Evolutionary conservation across 345 rosid genomes (phyloP).

Genomic region (Toxicodendron radicans): DNA sequence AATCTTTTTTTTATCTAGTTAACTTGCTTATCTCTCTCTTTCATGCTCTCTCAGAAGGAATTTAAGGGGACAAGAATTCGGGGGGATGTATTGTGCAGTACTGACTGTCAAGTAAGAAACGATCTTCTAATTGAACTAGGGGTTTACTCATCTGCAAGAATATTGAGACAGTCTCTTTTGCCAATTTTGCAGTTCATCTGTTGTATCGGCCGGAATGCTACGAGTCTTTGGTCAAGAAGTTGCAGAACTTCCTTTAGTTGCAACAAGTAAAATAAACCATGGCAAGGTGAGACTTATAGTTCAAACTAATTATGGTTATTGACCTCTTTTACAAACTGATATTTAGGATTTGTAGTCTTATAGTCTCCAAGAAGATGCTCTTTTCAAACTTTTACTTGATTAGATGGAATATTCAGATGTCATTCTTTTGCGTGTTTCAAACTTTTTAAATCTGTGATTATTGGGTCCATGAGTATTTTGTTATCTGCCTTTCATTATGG

Average conservation of each 20-base stretch:
- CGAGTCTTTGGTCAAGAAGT: constrained; percentile 80
- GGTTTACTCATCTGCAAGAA: background rate
- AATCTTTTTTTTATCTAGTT: constrained; percentile 10
- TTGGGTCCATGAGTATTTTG: background rate
- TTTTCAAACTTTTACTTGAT: background rate
- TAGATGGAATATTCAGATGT: background rate
- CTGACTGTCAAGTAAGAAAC: constrained; percentile 77
- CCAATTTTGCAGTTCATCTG: constrained; percentile 53
- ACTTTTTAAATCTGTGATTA: background rate
- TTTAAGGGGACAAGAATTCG: constrained; percentile 75
- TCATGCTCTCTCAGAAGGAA: constrained; percentile 44
- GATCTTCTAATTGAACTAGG: constrained; percentile 15
- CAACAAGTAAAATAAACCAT: constrained; percentile 66
- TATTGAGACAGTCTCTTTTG: constrained; percentile 10
- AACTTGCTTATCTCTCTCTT: background rate
- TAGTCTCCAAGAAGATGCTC: background rate
- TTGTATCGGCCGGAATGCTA: constrained; percentile 81
- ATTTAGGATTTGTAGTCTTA: background rate
- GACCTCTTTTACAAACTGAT: background rate
- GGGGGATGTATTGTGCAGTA: constrained; percentile 90
- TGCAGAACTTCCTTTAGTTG: constrained; percentile 96
- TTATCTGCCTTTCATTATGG: background rate
- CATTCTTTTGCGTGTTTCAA: background rate
- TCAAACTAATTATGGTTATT: constrained; percentile 2
- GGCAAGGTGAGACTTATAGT: constrained; percentile 57